Evolutionary conservation across 2,329 filamentous ascomycete genomes (phyloP), one percentile per base, ranked within the genome.

Genomic region (Colletotrichum sp.): DNA sequence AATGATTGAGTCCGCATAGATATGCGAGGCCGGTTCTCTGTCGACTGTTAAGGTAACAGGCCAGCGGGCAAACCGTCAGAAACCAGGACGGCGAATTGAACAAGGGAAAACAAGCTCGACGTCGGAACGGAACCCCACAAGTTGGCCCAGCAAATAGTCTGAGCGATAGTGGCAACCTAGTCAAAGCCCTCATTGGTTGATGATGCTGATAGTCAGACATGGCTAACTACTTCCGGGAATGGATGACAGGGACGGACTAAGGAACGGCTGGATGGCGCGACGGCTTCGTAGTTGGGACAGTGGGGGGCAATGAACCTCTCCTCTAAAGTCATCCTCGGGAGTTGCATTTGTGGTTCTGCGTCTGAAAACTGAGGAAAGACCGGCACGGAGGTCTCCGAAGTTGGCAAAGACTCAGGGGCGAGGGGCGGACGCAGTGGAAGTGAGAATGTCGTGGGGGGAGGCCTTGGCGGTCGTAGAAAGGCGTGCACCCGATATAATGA

Each of bases 61-160:
- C 43, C 43, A 52, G 43, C n/a, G 43, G 43, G 55, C 55, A 58
- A 30, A 30, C 22, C 55, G 55, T 27, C 25, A 27, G 25, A 58
- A 58, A 58, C 22, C 55, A 16, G 13, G 55, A 58, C 48, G 32
- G 28, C 28, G 22, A 36, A 55, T 15, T 28, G n/a, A 12, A 58
- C 43, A 66, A 34, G 32, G 55, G 12, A 25, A 27, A 13, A 22
- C 43, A 32, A 9, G 8, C 7, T 58, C 25, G 36, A 48, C 16
- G 27, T 48, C 36, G 27, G 27, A 62, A 52, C 43, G 30, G 72
- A 30, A 25, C 48, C 43, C 34, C 36, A 64, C 27, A 25, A 62
- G 68, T 32, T 27, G 48, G 70, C 48, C 22, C 27, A 69, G 74
- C 28, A 73, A 58, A 73, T 73, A 75, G 70, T 69, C 58, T 65